Evolutionary conservation across 257 asterid species (phyloP).

Genomic region (Ballota nigra): DNA sequence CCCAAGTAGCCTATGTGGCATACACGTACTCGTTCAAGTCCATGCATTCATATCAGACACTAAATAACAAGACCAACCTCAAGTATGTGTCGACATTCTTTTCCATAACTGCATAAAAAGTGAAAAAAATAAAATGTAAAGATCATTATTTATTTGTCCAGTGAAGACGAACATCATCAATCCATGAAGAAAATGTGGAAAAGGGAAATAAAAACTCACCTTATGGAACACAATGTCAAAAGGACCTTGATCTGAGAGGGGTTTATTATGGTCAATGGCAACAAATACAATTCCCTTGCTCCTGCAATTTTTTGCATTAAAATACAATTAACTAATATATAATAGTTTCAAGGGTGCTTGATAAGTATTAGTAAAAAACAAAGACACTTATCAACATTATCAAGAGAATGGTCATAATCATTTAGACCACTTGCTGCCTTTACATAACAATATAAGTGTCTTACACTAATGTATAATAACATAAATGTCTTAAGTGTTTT

Average conservation of each 20-base stretch:
- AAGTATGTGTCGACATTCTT: slow-evolving; percentile 63
- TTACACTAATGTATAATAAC: too few relatives aligned
- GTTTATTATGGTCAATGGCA: slow-evolving; percentile 66
- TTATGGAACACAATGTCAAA: slow-evolving; percentile 80
- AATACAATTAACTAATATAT: slow-evolving; percentile 17
- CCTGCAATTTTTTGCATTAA: slow-evolving; percentile 41
- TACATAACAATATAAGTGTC: too few relatives aligned
- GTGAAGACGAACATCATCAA: neutral
- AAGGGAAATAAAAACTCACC: slow-evolving; percentile 33
- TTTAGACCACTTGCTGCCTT: too few relatives aligned
- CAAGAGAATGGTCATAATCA: too few relatives aligned
- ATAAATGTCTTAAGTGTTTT: too few relatives aligned
- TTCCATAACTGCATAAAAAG: slow-evolving; percentile 60
- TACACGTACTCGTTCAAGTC: neutral
- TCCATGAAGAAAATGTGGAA: neutral
- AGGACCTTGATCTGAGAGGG: slow-evolving; percentile 88
- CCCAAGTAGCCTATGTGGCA: neutral
- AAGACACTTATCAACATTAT: neutral
- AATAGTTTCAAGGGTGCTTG: neutral
- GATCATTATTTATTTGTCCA: neutral
- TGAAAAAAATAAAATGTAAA: neutral
- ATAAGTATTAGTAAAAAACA: neutral
- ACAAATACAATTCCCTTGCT: slow-evolving; percentile 78
- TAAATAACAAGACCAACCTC: slow-evolving; percentile 56
- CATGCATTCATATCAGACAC: slow-evolving; percentile 11